These are phyloP conservation scores for Candida sphagnicola DNA, from an alignment of 805 yeast genomes.

Conservation along the genomic window DNA sequence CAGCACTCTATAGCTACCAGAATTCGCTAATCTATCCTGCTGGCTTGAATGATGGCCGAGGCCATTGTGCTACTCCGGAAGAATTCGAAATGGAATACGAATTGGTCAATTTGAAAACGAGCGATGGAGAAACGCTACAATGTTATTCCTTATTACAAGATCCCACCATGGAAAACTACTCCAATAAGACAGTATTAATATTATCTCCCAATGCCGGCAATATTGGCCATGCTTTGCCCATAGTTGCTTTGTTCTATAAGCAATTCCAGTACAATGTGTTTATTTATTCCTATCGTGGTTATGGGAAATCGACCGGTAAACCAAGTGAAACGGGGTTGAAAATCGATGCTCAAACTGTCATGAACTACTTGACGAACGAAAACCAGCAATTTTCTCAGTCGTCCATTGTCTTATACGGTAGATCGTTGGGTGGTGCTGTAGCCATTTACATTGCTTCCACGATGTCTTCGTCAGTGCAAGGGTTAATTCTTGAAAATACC, in stretches of 20 bases:
- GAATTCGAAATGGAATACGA: conserved; percentile 61
- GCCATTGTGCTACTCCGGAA: conserved; percentile 74
- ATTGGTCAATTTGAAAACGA: conserved; percentile 54
- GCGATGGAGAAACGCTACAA: conserved; percentile 67
- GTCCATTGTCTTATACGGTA: conserved; percentile 69
- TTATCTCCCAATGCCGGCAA: conserved; percentile 95
- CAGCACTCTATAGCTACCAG: conserved; percentile 61
- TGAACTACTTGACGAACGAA: conserved; percentile 48
- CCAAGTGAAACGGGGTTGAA: conserved; percentile 80
- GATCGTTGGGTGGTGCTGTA: conserved; percentile 95
- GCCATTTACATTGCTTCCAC: conserved; percentile 75
- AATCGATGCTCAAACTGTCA: conserved; percentile 70
- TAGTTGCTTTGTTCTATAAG: conserved; percentile 64
- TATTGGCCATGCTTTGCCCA: conserved; percentile 85
- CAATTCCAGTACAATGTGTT: conserved; percentile 71
- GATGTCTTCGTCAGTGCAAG: conserved; percentile 49
- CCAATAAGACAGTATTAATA: conserved; percentile 67
- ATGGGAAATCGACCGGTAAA: conserved; percentile 74
- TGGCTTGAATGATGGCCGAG: conserved; percentile 67
- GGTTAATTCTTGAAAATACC: conserved; percentile 80
- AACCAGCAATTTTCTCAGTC: conserved; percentile 52
- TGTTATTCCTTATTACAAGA: conserved; percentile 60
- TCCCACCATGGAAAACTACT: conserved; percentile 28
- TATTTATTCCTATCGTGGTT: conserved; percentile 86
- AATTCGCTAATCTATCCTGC: conserved; percentile 78